These are phyloP conservation scores for Penicillium polonicum DNA, from an alignment of 2,329 filamentous ascomycete species.

Conservation along the genomic window DNA sequence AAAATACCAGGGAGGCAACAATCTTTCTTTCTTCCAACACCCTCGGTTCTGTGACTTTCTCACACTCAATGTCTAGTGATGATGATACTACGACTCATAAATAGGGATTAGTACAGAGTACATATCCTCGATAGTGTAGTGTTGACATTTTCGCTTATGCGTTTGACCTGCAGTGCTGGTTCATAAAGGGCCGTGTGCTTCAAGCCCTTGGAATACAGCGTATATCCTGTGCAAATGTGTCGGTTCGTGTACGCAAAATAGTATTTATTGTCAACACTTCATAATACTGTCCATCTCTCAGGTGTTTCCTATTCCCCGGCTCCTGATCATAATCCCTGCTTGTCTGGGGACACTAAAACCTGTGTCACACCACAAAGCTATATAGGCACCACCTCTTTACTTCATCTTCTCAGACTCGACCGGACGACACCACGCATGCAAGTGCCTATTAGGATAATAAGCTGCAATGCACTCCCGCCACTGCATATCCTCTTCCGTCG, in stretches of 20 bases:
- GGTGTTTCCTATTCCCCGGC: not conserved
- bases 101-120: too few relatives aligned
- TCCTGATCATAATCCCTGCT: not conserved
- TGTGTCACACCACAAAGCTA: not conserved
- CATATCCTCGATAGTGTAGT: too few relatives aligned
- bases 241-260: not conserved
- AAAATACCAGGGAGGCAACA: too few relatives aligned
- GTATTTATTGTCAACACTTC: not conserved
- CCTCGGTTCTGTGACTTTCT: too few relatives aligned
- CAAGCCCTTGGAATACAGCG: too few relatives aligned
- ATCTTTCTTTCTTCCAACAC: too few relatives aligned
- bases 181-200: too few relatives aligned
- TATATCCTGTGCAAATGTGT: not conserved
- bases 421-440: not conserved
- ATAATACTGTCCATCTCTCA: too few relatives aligned
- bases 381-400: not conserved
- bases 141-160: too few relatives aligned
- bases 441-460: not conserved
- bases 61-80: too few relatives aligned
- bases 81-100: too few relatives aligned
- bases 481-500: not conserved
- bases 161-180: too few relatives aligned
- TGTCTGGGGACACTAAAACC: not conserved
- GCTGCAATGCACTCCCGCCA: conserved; percentile 3
- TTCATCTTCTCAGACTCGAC: not conserved